A percentile compares a stretch with the other conserved stretches of the same genome.
Conservation (phyloP, 352 stramenopile species). For the Phytophthora lateralis region DNA sequence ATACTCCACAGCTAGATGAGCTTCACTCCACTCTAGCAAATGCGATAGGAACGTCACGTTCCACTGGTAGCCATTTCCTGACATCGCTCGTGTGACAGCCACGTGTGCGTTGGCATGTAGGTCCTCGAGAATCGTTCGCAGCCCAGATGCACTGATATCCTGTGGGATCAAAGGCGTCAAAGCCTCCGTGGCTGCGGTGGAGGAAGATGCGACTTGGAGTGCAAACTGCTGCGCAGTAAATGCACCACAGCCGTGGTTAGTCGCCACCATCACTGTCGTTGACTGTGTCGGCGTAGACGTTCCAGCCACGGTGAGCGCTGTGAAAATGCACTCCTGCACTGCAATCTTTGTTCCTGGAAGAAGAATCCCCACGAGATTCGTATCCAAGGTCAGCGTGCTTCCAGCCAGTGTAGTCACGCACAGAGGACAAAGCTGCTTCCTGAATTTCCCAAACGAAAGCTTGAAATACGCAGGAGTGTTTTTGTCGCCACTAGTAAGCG, state of each 20-base stretch:
- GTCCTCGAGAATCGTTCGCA: slow-evolving; percentile 75
- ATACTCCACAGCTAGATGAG: slow-evolving; percentile 80
- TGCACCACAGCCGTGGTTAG: slow-evolving; percentile 59
- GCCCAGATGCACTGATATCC: slow-evolving; percentile 53
- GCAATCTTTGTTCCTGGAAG: slow-evolving; percentile 60
- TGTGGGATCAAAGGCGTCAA: slow-evolving; percentile 72
- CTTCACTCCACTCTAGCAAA: slow-evolving; percentile 73
- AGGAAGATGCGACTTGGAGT: slow-evolving; percentile 40
- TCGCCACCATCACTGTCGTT: slow-evolving; percentile 52
- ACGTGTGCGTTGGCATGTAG: slow-evolving; percentile 49
- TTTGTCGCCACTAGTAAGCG: slow-evolving; percentile 39
- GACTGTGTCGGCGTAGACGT: background rate
- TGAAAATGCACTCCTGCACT: slow-evolving; percentile 79
- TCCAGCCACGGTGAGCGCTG: slow-evolving; percentile 39
- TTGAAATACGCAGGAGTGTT: slow-evolving; percentile 59
- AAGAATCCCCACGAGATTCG: slow-evolving; percentile 69
- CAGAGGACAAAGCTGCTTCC: slow-evolving; percentile 49
- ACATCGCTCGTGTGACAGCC: slow-evolving; percentile 39
- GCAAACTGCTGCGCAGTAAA: slow-evolving; percentile 52
- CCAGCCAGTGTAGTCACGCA: slow-evolving; percentile 57
- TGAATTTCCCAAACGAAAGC: slow-evolving; percentile 74
- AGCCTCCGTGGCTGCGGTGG: slow-evolving; percentile 21
- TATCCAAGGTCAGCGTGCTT: slow-evolving; percentile 62
- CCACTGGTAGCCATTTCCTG: slow-evolving; percentile 77
- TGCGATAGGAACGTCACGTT: slow-evolving; percentile 93